Evolutionary conservation across 768 basidiomycete species (phyloP).

Genomic region (Tylopilus sp.): DNA sequence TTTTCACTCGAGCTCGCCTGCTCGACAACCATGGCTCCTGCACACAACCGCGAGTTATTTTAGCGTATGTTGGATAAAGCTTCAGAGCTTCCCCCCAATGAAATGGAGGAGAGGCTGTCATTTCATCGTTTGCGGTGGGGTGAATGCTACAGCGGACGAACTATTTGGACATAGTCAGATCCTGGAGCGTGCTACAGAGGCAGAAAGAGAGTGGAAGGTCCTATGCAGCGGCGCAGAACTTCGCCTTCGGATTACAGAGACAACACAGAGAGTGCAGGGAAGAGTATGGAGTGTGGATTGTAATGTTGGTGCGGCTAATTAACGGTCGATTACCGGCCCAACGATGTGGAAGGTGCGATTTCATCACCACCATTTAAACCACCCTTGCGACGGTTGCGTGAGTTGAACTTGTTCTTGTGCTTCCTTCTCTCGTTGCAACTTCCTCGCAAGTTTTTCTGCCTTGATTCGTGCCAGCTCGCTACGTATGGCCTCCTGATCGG

Average conservation of each 20-base stretch:
- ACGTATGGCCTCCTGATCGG: constrained; percentile 60
- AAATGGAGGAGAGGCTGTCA: constrained; percentile 17
- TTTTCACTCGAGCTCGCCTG: constrained; percentile 73
- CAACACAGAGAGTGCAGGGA: background rate
- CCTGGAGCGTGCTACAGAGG: constrained; percentile 34
- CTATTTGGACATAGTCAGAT: constrained; percentile 44
- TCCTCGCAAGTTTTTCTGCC: constrained; percentile 50
- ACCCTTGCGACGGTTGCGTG: constrained; percentile 22
- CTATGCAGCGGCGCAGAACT: constrained; percentile 28
- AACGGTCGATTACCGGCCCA: background rate
- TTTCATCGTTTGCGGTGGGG: constrained; percentile 41
- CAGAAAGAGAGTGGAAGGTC: constrained; percentile 28
- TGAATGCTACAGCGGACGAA: constrained; percentile 60
- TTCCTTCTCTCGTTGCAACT: constrained; percentile 43
- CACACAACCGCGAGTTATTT: constrained; percentile 58
- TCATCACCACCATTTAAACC: constrained; percentile 28
- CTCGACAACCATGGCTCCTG: constrained; percentile 63
- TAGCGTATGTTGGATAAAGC: constrained; percentile 32
- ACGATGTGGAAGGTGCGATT: background rate
- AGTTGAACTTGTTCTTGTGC: constrained; percentile 18
- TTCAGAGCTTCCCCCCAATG: constrained; percentile 21
- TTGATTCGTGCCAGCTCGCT: constrained; percentile 73
- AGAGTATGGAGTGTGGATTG: background rate
- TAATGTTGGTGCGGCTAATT: constrained; percentile 15
- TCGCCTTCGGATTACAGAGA: constrained; percentile 21